Evolutionary conservation across 768 basidiomycete species (phyloP), one percentile per base, ranked within the genome.

Genomic region (Psilocybe subaeruginosa): DNA sequence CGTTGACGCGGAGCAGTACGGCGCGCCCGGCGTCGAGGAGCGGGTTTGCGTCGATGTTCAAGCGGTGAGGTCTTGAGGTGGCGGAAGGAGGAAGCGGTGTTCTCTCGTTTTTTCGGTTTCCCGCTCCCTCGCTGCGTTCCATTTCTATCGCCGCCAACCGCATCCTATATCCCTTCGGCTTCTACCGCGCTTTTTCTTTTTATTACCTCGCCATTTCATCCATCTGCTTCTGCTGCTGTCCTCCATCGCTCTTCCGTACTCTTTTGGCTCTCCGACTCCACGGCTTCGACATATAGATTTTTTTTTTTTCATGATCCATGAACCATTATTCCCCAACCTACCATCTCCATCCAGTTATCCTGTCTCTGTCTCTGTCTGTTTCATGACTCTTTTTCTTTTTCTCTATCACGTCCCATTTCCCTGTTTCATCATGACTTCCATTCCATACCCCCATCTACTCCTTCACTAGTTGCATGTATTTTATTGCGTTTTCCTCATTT

Each of bases 281-380:
- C 51, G 54, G 54, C 51, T 11, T 35, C 31, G n/a, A 37, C 47
- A 49, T 49, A 8, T 27, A 14, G n/a, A 16, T 53, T 46, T 49
- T 16, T 31, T 11, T 11, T 54, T 31, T 14, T 63, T 50, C 56
- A 63, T 55, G 45, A 58, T 31, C 39, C 56, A 58, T 19, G 43
- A 35, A 47, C 52, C 56, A 59, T 46, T n/a, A 55, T 56, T 54
- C 56, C 51, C 63, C 59, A 57, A 48, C 51, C 56, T 60, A 58
- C 50, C 60, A 54, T 48, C 51, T 50, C 51, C 41, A 43, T 39
- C 37, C n/a, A 43, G 4, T 4, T 43, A 1, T n/a, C 4, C 39
- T 59, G 35, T 49, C 46, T 58, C 43, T 60, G 41, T 63, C 51
- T 58, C 55, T 62, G 35, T 43, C 58, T 14, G n/a, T n/a, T 2